A percentile compares a stretch with the other conserved stretches of the same genome.
Evolutionary conservation across 1,139 yeast species (phyloP).

Genomic region (Saccharomycopsis hybrid): DNA sequence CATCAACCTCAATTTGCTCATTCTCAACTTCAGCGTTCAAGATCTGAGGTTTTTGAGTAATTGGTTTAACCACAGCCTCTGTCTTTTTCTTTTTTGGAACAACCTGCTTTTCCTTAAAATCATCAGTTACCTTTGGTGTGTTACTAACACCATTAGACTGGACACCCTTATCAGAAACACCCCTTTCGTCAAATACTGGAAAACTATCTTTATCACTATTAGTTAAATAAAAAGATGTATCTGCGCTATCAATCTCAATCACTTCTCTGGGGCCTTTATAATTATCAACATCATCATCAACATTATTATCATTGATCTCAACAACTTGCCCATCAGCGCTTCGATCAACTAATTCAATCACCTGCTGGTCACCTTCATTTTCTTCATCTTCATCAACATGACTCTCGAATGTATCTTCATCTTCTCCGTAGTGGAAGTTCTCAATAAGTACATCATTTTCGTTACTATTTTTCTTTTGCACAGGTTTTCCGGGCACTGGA

Average conservation of each 20-base stretch:
- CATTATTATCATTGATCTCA: conserved; percentile 12
- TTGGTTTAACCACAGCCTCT: too few relatives aligned
- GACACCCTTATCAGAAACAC: too few relatives aligned
- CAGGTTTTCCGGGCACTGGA: background rate
- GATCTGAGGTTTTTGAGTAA: background rate
- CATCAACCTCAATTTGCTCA: too few relatives aligned
- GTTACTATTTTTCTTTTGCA: background rate
- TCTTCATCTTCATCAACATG: conserved; percentile 16
- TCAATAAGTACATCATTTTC: conserved; percentile 10
- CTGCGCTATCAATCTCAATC: background rate
- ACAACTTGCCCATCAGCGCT: conserved; percentile 22
- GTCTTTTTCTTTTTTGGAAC: too few relatives aligned
- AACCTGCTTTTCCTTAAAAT: background rate
- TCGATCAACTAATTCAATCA: conserved; percentile 10
- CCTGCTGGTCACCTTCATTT: conserved; percentile 2
- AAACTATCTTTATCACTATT: too few relatives aligned
- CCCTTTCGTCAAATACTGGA: too few relatives aligned
- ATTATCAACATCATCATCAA: background rate
- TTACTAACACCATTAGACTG: too few relatives aligned
- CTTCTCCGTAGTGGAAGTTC: conserved; percentile 8
- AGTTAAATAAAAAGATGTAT: background rate
- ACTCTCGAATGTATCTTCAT: conserved; percentile 5
- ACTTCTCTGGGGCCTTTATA: background rate
- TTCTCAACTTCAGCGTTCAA: background rate
- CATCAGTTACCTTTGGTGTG: too few relatives aligned